Base-by-base conservation (phyloP, 257 asterid species). In the Rhazya stricta region DNA sequence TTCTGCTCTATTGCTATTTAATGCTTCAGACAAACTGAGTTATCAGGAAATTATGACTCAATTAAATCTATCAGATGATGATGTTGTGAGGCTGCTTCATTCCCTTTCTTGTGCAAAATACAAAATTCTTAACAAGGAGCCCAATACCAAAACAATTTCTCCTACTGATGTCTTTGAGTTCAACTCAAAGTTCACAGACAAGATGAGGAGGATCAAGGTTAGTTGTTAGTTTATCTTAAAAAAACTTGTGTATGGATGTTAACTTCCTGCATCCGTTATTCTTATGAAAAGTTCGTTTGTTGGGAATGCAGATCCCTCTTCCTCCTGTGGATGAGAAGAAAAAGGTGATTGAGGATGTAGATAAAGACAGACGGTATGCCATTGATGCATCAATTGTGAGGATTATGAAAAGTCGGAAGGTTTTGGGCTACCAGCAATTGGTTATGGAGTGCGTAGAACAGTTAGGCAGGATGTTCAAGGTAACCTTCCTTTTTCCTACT, bases 301-400 rank as follows among this genome's bases (percentile, higher is more conserved):
- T 80, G 63, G 68, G 62, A 78, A 80, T 79, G 74, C 85, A 95
- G 99, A 88, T 95, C 50, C 98, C 99, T 61, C 92, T 95, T 34
- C 99, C 99, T 50, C 99, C 99, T 0, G 98, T 95, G 79, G 99
- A 95, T 73, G 99, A 95, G 89, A 93, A 90, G 83, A 95, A 93
- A 85, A 95, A 91, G 82, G 99, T 95, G 11, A 89, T 95, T 36
- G 99, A 95, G 87, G 99, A 95, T 79, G 99, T 95, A 77, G 98
- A 95, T 41, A 95, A 95, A 86, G 99, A 95, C 80, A 88, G 99
- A 66, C 82, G 99, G 61, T 95, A 95, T 73, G 98, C 99, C 45
- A 95, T 95, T 74, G 99, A 95, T 79, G 99, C 99, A 75, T 92
- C 99, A 32, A 89, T 95, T 36, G 99, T 95, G 78, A 96, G 99